phyloP scores from a whole-genome alignment of 2,329 filamentous ascomycete species.

The Epichloe uncinata region DNA sequence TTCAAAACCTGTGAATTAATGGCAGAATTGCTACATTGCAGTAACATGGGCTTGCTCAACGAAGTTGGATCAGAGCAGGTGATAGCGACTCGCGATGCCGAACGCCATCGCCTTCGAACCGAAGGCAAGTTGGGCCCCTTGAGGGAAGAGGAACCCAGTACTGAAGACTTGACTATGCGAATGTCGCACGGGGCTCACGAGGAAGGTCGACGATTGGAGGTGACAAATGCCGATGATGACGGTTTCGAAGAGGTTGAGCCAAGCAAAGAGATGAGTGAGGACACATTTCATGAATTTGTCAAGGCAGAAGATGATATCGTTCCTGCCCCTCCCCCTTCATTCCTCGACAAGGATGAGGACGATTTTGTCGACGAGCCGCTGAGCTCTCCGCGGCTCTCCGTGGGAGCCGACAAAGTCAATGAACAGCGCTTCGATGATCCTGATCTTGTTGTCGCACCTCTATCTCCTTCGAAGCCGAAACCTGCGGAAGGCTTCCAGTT shows the following conservation, averaged over 20 bases:
- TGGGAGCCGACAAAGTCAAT: constrained; percentile 44
- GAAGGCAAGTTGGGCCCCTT: constrained; percentile 55
- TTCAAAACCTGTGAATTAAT: constrained; percentile 99
- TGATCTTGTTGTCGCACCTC: constrained; percentile 41
- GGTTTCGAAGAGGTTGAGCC: constrained; percentile 82
- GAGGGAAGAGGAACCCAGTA: constrained; percentile 24
- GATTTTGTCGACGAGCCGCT: constrained; percentile 70
- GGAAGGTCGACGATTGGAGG: constrained; percentile 60
- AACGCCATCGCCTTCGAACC: constrained; percentile 64
- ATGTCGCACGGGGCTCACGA: constrained; percentile 31
- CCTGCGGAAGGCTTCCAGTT: constrained; percentile 1
- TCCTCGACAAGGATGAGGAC: constrained; percentile 45
- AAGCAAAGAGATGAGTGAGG: constrained; percentile 57
- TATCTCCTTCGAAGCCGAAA: constrained; percentile 36
- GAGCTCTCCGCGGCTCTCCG: constrained; percentile 51
- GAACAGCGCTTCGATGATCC: constrained; percentile 40
- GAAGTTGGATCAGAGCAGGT: constrained; percentile 81
- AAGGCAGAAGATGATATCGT: constrained; percentile 43
- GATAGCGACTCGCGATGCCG: constrained; percentile 63
- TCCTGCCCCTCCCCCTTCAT: constrained; percentile 14
- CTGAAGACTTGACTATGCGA: constrained; percentile 50
- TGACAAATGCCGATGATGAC: constrained; percentile 75
- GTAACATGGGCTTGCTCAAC: constrained; percentile 95
- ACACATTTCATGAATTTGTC: constrained; percentile 55
- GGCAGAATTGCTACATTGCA: constrained; percentile 94